These are phyloP conservation scores for Termitomyces sp. DNA, from an alignment of 768 basidiomycete species.

Conservation along the genomic window DNA sequence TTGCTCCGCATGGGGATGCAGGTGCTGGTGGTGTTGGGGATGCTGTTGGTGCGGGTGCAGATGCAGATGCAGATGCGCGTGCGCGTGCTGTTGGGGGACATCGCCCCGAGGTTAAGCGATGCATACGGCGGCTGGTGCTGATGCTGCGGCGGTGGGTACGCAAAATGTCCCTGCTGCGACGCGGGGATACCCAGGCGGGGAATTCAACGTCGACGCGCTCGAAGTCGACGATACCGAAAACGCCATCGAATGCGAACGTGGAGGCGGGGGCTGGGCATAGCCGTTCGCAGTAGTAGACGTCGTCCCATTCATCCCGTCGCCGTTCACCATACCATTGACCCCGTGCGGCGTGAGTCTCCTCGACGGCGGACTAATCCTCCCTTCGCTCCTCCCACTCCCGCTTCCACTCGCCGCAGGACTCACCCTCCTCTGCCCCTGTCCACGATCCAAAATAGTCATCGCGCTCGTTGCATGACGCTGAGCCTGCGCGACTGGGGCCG, in stretches of 20 bases:
- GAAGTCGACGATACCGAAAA: constrained; percentile 29
- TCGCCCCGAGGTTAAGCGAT: not conserved
- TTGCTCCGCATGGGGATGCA: not conserved
- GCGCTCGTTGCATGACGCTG: constrained; percentile 69
- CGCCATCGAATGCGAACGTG: constrained; percentile 36
- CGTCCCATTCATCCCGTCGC: no score
- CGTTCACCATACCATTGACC: not conserved
- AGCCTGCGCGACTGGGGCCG: constrained; percentile 78
- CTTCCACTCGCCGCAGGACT: constrained; percentile 4
- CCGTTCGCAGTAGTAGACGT: not conserved
- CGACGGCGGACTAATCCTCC: constrained; percentile 7
- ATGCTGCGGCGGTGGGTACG: constrained; percentile 18
- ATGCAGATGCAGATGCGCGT: no score
- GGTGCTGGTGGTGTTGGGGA: not conserved
- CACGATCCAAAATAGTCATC: no score
- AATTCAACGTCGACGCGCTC: constrained; percentile 22
- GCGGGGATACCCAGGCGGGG: not conserved
- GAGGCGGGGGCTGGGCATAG: constrained; percentile 12
- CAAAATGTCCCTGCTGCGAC: constrained; percentile 13
- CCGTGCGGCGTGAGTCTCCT: constrained; percentile 10
- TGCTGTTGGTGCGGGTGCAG: no score
- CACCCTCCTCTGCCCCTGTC: not conserved
- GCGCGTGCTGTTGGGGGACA: no score
- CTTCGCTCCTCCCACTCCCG: not conserved
- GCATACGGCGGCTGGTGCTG: constrained; percentile 15